A percentile compares a stretch with the other conserved stretches of the same genome.
Evolutionary conservation across 768 basidiomycete species (phyloP).

Genomic region (Pleurotus sapidus): DNA sequence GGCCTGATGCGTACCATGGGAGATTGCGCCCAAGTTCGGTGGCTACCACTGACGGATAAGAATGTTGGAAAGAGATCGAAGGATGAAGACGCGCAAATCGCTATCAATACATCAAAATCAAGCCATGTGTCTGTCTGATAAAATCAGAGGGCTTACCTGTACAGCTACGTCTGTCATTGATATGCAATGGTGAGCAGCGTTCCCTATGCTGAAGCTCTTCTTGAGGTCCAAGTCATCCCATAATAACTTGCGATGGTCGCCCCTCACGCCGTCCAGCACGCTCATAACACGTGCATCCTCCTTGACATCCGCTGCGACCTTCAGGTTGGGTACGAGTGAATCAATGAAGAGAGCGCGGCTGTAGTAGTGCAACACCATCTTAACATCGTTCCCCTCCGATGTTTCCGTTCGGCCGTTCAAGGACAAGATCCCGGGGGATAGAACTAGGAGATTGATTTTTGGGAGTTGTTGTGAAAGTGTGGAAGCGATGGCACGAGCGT

Average conservation of each 20-base stretch:
- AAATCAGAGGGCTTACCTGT: slow-evolving; percentile 29
- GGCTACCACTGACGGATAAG: slow-evolving; percentile 28
- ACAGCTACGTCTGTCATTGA: slow-evolving; percentile 55
- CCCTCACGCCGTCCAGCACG: slow-evolving; percentile 32
- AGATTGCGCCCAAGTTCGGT: slow-evolving; percentile 20
- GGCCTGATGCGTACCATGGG: slow-evolving; percentile 23
- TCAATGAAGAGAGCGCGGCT: slow-evolving; percentile 46
- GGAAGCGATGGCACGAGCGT: slow-evolving; percentile 32
- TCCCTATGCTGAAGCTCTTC: slow-evolving; percentile 34
- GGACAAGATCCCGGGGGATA: slow-evolving; percentile 41
- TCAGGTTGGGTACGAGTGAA: slow-evolving; percentile 42
- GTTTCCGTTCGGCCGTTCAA: slow-evolving; percentile 38
- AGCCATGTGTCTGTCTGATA: too few relatives aligned
- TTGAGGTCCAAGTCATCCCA: slow-evolving; percentile 50
- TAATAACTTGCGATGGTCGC: slow-evolving; percentile 31
- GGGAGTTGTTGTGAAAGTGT: slow-evolving; percentile 28
- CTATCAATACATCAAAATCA: slow-evolving; percentile 5
- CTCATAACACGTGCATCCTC: slow-evolving; percentile 50
- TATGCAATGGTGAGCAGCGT: slow-evolving; percentile 29
- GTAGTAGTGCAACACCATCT: slow-evolving; percentile 48
- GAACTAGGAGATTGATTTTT: slow-evolving; percentile 52
- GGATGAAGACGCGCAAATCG: slow-evolving; percentile 29
- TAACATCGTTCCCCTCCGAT: slow-evolving; percentile 41
- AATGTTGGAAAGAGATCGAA: slow-evolving; percentile 32
- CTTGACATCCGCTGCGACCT: slow-evolving; percentile 38